These are phyloP conservation scores for Blastocladiella emersonii DNA, from an alignment of 371 early-diverging fungal genomes.

Conservation along the genomic window DNA sequence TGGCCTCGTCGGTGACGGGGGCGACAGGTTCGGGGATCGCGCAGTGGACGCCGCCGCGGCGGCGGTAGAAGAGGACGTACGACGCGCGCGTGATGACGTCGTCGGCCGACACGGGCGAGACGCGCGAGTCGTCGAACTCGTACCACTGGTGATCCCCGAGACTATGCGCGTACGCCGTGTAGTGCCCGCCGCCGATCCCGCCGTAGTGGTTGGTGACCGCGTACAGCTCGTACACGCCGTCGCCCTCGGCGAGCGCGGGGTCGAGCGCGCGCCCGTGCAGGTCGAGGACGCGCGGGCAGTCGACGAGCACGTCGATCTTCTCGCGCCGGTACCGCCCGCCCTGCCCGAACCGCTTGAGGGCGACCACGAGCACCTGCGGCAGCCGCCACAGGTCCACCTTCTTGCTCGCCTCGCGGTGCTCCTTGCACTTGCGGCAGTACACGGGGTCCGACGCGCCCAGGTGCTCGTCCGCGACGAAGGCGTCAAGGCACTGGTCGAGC, in stretches of 20 bases:
- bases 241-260: conserved; percentile 5
- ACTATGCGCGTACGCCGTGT: conserved; percentile 81
- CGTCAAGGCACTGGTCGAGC: conserved; percentile 58
- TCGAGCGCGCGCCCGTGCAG: conserved; percentile 36
- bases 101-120: conserved; percentile 28
- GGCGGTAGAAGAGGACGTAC: conserved; percentile 71
- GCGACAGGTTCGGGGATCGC: background rate
- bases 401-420: conserved; percentile 63
- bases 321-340: conserved; percentile 50
- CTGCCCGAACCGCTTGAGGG: conserved; percentile 78
- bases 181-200: conserved; percentile 86
- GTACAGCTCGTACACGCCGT: conserved; percentile 61
- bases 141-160: conserved; percentile 59
- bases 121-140: conserved; percentile 76
- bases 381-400: conserved; percentile 71
- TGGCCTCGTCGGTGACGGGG: background rate
- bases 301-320: conserved; percentile 72
- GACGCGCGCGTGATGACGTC: conserved; percentile 50
- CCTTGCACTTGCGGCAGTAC: conserved; percentile 73
- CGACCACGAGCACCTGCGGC: conserved; percentile 79
- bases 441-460: conserved; percentile 66
- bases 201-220: conserved; percentile 86
- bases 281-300: conserved; percentile 62
- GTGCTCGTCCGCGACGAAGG: conserved; percentile 66
- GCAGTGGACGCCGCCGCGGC: conserved; percentile 17